These are phyloP conservation scores for Acacia concinna DNA, from an alignment of 331 rosid genomes.

Conservation along the genomic window DNA sequence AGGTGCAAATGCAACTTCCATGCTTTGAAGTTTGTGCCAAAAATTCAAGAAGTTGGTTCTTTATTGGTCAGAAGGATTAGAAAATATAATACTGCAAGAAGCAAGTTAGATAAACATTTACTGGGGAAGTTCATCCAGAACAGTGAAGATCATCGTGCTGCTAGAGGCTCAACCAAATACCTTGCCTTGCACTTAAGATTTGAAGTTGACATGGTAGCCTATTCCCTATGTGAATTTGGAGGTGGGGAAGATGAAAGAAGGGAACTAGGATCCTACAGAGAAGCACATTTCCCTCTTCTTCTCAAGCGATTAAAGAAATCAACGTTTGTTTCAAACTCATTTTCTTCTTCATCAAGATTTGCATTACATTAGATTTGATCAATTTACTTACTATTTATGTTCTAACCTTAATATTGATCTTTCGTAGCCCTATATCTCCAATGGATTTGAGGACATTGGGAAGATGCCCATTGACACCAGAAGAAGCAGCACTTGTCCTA, in stretches of 20 bases:
- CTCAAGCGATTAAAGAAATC: conserved; percentile 85
- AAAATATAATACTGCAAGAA: conserved; percentile 47
- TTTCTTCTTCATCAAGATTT: conserved; percentile 19
- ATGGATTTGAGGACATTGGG: conserved; percentile 69
- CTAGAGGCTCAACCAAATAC: conserved; percentile 51
- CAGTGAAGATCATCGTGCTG: conserved; percentile 34
- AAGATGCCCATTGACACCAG: conserved; percentile 93
- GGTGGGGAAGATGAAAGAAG: conserved; percentile 79
- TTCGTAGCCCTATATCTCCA: conserved; percentile 56
- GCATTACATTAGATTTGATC: not conserved
- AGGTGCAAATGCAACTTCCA: conserved; percentile 98
- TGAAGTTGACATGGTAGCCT: conserved; percentile 95
- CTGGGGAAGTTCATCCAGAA: conserved; percentile 64
- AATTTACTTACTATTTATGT: not conserved
- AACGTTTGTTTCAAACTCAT: conserved; percentile 40
- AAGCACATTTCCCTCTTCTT: conserved; percentile 80
- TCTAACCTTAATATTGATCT: conserved; percentile 2
- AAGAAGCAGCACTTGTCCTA: conserved; percentile 94
- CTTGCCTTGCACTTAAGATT: conserved; percentile 94
- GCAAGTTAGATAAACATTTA: conserved; percentile 69
- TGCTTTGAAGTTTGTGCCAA: conserved; percentile 70
- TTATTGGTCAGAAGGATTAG: conserved; percentile 73
- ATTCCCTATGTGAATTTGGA: conserved; percentile 91
- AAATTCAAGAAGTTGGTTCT: conserved; percentile 75
- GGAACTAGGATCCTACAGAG: conserved; percentile 84